Evolutionary conservation across 345 rosid genomes (phyloP).

Genomic region (Melastoma malabathricum): DNA sequence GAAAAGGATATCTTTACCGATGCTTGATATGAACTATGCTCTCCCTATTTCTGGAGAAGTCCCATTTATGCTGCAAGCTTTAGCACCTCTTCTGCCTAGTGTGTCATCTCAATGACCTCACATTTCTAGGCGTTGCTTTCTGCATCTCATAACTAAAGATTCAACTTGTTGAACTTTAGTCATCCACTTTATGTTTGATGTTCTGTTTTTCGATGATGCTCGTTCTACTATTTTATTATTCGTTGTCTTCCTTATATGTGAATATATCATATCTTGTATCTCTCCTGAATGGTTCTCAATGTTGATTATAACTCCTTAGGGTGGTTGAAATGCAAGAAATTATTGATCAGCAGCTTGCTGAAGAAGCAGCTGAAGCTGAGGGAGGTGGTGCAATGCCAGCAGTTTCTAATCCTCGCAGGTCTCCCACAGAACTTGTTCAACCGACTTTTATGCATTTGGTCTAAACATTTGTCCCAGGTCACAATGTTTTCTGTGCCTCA

Average conservation of each 20-base stretch:
- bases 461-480: background rate
- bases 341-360: constrained; percentile 91
- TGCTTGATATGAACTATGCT: too few relatives aligned
- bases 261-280: too few relatives aligned
- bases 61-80: too few relatives aligned
- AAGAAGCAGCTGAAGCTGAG: constrained; percentile 99
- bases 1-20: too few relatives aligned
- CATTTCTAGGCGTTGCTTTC: too few relatives aligned
- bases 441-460: constrained; percentile 1
- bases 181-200: too few relatives aligned
- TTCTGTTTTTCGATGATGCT: too few relatives aligned
- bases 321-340: constrained; percentile 99
- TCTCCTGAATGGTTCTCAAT: background rate
- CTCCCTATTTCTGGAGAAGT: too few relatives aligned
- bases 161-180: too few relatives aligned
- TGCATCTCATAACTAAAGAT: too few relatives aligned
- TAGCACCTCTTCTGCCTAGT: too few relatives aligned
- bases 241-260: background rate
- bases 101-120: too few relatives aligned
- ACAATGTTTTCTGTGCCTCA: constrained; percentile 5
- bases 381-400: constrained; percentile 89
- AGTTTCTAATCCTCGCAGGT: constrained; percentile 79
- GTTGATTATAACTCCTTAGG: constrained; percentile 21
- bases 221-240: constrained; percentile 1
- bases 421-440: constrained; percentile 55